Conservation (phyloP, 495 filamentous ascomycete species). For the Lophiotrema nucula region DNA sequence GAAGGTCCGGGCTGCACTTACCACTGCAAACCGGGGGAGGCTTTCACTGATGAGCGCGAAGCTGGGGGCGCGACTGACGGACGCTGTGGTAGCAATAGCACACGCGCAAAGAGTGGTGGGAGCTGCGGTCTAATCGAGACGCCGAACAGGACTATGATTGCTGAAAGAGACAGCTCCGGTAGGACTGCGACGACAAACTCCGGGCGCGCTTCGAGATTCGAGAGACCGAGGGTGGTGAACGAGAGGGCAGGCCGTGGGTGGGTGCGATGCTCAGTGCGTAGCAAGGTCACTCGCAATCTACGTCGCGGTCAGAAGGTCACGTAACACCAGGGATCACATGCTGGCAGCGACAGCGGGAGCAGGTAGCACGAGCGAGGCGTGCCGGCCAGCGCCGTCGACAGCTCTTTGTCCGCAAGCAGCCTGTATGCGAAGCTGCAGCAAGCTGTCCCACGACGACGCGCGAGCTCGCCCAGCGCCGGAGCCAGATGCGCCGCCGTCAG, state of each 20-base stretch:
- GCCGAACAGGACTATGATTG: background rate
- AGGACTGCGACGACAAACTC: background rate
- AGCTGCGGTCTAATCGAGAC: no score
- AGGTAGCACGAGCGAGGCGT: background rate
- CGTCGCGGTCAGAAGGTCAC: constrained; percentile 21
- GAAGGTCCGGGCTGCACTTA: constrained; percentile 20
- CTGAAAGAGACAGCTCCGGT: background rate
- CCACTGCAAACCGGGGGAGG: constrained; percentile 4
- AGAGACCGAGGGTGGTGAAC: background rate
- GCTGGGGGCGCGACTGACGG: background rate
- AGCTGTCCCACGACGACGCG: background rate
- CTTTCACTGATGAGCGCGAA: background rate
- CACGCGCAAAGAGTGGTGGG: constrained; percentile 9
- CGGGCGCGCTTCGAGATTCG: background rate
- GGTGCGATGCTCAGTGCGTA: constrained; percentile 1
- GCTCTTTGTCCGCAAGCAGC: background rate
- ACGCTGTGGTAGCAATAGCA: background rate
- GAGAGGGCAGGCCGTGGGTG: background rate
- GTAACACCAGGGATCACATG: constrained; percentile 29
- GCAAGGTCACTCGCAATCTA: constrained; percentile 26
- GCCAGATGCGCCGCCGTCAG: no score
- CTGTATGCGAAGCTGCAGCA: background rate
- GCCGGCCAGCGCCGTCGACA: background rate
- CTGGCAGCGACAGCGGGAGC: background rate
- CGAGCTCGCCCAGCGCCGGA: no score